These are phyloP conservation scores for Castanea crenata DNA, from an alignment of 306 rosid species.

Conservation along the genomic window DNA sequence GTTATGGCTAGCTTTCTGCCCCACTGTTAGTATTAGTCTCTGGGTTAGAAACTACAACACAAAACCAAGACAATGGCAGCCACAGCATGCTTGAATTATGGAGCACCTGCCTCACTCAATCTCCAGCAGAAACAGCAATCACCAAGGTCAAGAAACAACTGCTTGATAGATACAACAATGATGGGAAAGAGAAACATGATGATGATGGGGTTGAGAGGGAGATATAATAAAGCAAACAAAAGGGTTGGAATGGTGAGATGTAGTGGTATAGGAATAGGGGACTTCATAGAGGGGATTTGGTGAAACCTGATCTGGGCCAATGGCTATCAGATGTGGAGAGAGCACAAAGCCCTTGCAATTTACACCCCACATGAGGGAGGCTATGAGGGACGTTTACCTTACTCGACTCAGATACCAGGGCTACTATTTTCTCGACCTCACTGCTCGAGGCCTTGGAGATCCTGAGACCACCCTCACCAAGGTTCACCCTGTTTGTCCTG, in stretches of 20 bases:
- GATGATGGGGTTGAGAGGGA: conserved; percentile 21
- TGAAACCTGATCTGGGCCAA: conserved; percentile 58
- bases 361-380: conserved; percentile 97
- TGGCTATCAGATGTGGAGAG: conserved; percentile 95
- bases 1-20: conserved; percentile 1
- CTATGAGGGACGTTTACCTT: conserved; percentile 77
- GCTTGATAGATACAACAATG: not conserved
- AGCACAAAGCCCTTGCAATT: conserved; percentile 86
- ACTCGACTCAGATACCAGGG: conserved; percentile 70
- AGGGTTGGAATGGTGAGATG: conserved; percentile 50
- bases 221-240: conserved; percentile 23
- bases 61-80: conserved; percentile 40
- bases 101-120: conserved; percentile 35
- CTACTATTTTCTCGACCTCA: conserved; percentile 82
- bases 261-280: conserved; percentile 56
- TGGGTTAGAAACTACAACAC: not conserved
- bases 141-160: conserved; percentile 11
- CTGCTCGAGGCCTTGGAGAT: conserved; percentile 92
- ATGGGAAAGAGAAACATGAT: conserved; percentile 3
- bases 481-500: conserved; percentile 92
- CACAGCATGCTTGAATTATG: conserved; percentile 46
- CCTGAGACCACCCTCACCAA: conserved; percentile 90
- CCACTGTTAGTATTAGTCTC: not conserved
- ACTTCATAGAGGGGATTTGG: conserved; percentile 85
- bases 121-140: conserved; percentile 20